A percentile compares a stretch with the other conserved stretches of the same genome.
Evolutionary conservation across 2,329 filamentous ascomycete species (phyloP).

Genomic region (Ascochyta lentis): DNA sequence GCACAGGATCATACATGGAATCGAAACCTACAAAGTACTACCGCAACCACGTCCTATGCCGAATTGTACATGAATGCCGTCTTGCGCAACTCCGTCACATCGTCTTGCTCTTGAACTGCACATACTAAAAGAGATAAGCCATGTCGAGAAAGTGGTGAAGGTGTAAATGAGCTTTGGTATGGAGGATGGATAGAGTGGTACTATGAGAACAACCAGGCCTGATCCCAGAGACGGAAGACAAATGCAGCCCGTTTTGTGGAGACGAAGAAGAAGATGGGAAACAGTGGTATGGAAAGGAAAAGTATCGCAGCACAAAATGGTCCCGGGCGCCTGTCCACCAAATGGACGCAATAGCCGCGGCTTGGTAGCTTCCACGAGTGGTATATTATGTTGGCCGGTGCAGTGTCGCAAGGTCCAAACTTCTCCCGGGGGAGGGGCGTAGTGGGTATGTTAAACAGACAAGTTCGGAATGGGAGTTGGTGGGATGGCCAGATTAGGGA

Average conservation of each 20-base stretch:
- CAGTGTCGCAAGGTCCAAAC: slow-evolving; percentile 29
- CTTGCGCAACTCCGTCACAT: slow-evolving; percentile 16
- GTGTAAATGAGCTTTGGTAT: slow-evolving; percentile 19
- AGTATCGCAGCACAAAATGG: slow-evolving; percentile 32
- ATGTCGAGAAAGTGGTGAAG: slow-evolving; percentile 17
- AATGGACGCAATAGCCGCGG: slow-evolving; percentile 32
- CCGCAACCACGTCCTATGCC: slow-evolving; percentile 21
- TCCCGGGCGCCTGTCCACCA: slow-evolving; percentile 44
- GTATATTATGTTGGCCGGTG: slow-evolving; percentile 43
- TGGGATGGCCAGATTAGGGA: slow-evolving; percentile 30
- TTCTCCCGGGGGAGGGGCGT: slow-evolving; percentile 29
- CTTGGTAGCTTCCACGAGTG: slow-evolving; percentile 35
- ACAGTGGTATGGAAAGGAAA: slow-evolving; percentile 45
- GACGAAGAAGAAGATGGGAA: slow-evolving; percentile 31
- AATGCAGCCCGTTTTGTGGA: slow-evolving; percentile 26
- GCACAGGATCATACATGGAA: slow-evolving; percentile 17
- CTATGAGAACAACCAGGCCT: slow-evolving; percentile 38
- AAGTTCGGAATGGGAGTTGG: slow-evolving; percentile 20
- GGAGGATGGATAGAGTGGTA: slow-evolving; percentile 25
- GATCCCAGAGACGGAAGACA: slow-evolving; percentile 20
- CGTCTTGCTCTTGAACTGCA: slow-evolving; percentile 17
- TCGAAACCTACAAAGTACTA: background rate
- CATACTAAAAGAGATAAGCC: slow-evolving; percentile 19
- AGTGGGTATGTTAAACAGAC: slow-evolving; percentile 41
- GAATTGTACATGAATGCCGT: slow-evolving; percentile 31